Conservation (phyloP, 176 grass and related monocot genomes). For the Neostapfia colusana region DNA sequence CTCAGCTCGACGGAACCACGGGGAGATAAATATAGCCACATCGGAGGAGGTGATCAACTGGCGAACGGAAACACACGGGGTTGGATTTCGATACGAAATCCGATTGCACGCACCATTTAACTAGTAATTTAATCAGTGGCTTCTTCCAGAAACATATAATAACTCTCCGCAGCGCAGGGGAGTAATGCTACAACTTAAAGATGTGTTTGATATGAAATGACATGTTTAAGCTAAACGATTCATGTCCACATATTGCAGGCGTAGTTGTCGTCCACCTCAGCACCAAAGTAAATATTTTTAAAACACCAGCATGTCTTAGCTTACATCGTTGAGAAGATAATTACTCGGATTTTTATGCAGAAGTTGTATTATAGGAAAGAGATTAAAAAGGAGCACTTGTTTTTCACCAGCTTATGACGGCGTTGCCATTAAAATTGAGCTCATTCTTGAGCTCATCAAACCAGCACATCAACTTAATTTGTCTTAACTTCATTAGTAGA, state of each 20-base stretch:
- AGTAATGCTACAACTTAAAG: background rate
- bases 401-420: too few species aligned
- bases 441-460: too few species aligned
- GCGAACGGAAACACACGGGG: background rate
- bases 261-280: background rate
- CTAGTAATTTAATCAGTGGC: background rate
- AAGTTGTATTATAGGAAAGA: too few species aligned
- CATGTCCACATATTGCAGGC: background rate
- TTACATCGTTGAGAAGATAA: background rate
- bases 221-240: background rate
- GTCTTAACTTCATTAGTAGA: too few species aligned
- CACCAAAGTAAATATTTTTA: background rate
- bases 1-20: background rate
- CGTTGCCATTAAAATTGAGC: too few species aligned
- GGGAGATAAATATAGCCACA: constrained; percentile 20
- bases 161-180: background rate
- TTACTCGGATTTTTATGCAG: background rate
- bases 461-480: too few species aligned
- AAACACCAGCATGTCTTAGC: background rate
- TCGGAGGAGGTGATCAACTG: background rate
- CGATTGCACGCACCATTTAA: constrained; percentile 5
- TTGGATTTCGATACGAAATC: background rate
- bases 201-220: background rate
- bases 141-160: background rate
- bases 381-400: too few species aligned